These are phyloP conservation scores for Sugiyamaella grinbergsii DNA, from an alignment of 1,139 yeast genomes.

Conservation along the genomic window DNA sequence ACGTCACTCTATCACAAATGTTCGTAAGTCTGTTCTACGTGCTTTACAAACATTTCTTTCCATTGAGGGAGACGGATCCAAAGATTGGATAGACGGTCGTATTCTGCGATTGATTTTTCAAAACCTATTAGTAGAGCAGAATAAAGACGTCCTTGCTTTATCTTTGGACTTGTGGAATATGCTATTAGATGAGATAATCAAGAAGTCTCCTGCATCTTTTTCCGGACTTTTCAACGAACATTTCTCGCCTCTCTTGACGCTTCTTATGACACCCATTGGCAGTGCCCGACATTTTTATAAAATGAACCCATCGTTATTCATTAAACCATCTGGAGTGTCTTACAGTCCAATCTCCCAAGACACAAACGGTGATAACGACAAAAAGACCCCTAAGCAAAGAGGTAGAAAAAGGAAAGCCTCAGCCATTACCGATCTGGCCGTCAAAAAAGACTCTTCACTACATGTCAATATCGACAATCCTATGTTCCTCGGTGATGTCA, in stretches of 20 bases:
- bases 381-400: conserved; percentile 24
- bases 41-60: conserved; percentile 78
- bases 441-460: conserved; percentile 25
- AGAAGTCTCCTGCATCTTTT: conserved; percentile 28
- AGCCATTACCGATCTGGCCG: conserved; percentile 14
- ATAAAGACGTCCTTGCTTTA: conserved; percentile 64
- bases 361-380: conserved; percentile 22
- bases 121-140: conserved; percentile 86
- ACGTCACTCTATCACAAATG: conserved; percentile 91
- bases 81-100: conserved; percentile 77
- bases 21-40: conserved; percentile 82
- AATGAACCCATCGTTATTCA: conserved; percentile 72
- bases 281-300: conserved; percentile 84
- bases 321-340: conserved; percentile 77
- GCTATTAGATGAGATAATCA: conserved; percentile 53
- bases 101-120: conserved; percentile 78
- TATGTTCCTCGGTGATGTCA: conserved; percentile 86
- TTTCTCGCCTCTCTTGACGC: conserved; percentile 61
- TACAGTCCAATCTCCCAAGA: conserved; percentile 35
- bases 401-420: conserved; percentile 29
- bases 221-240: conserved; percentile 46
- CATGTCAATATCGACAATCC: conserved; percentile 88
- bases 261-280: conserved; percentile 93
- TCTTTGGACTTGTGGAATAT: conserved; percentile 65
- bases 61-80: conserved; percentile 58